Evolutionary conservation across 176 grass and related monocot genomes (phyloP).

Genomic region (Oryza brachyantha): DNA sequence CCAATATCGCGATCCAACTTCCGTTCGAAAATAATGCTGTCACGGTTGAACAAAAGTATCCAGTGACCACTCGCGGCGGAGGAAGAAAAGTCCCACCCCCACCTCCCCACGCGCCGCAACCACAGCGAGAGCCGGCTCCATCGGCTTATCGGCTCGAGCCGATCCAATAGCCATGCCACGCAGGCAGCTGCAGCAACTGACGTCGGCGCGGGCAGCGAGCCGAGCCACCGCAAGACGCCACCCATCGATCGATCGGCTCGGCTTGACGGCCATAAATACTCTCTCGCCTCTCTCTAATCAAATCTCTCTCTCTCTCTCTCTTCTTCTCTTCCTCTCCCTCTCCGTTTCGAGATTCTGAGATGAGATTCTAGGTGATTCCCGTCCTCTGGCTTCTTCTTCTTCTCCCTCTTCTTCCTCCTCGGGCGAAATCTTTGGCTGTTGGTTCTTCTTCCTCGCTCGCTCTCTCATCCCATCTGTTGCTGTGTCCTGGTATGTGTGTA

Average conservation of each 20-base stretch:
- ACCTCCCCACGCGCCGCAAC: too few relatives aligned
- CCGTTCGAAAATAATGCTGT: neutral
- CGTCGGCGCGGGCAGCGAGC: neutral
- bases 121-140: too few relatives aligned
- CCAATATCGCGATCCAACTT: neutral
- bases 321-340: neutral
- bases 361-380: constrained; percentile 29
- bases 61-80: neutral
- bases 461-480: neutral
- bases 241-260: constrained; percentile 2
- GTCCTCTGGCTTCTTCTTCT: neutral
- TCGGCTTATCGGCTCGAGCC: neutral
- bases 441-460: neutral
- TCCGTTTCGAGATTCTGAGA: neutral
- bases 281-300: neutral
- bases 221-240: neutral
- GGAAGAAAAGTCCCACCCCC: neutral
- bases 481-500: neutral
- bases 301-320: constrained; percentile 20
- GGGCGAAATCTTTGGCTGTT: neutral
- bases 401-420: neutral
- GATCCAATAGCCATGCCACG: too few relatives aligned
- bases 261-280: constrained; percentile 2
- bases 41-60: constrained; percentile 21
- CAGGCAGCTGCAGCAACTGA: too few relatives aligned